Evolutionary conservation across 176 grass and related monocot genomes (phyloP).

Genomic region (Themeda triandra): DNA sequence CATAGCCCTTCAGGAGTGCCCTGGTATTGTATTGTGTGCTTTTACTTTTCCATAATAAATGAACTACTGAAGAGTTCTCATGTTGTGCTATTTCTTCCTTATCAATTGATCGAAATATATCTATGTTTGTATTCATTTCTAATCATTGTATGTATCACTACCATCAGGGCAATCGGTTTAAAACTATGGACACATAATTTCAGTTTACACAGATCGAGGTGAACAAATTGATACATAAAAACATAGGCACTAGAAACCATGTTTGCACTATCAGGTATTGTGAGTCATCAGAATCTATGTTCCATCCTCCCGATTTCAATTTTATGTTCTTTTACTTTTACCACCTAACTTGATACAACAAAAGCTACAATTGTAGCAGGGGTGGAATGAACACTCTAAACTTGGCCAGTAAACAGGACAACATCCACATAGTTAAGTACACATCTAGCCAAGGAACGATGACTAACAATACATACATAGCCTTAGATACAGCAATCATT

Average conservation of each 20-base stretch:
- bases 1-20: slow-evolving; percentile 34
- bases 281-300: neutral
- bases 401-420: neutral
- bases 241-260: neutral
- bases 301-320: neutral
- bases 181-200: neutral
- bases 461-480: neutral
- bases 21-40: slow-evolving; percentile 38
- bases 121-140: neutral
- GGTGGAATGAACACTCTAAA: neutral
- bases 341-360: neutral
- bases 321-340: neutral
- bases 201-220: neutral
- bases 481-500: neutral
- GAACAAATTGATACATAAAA: neutral
- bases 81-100: slow-evolving; percentile 11
- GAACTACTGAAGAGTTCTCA: slow-evolving; percentile 36
- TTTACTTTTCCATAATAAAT: slow-evolving; percentile 7
- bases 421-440: neutral
- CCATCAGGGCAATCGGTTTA: neutral
- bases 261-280: neutral
- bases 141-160: neutral
- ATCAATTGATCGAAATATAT: slow-evolving; percentile 3
- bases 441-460: neutral
- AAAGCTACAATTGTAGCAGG: neutral